A percentile compares a stretch with the other conserved stretches of the same genome.
Conservation (phyloP, 1,284 basidiomycete genomes). For the Malassezia pachydermatis region DNA sequence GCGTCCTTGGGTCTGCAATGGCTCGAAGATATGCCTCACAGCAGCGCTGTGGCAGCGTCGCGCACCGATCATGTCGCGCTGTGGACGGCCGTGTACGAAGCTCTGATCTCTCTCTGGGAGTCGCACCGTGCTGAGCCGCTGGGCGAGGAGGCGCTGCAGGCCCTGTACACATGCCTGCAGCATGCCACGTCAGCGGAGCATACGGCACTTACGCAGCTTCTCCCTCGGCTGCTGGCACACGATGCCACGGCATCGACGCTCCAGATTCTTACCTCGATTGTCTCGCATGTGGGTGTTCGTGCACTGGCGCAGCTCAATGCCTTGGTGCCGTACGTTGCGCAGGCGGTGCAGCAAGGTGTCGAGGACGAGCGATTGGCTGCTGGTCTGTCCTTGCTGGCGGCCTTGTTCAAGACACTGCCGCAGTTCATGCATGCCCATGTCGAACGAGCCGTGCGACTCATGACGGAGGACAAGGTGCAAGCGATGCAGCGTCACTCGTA, state of each 20-base stretch:
- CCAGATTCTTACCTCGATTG: constrained; percentile 24
- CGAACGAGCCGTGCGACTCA: constrained; percentile 19
- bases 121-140: constrained; percentile 9
- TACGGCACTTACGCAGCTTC: constrained; percentile 20
- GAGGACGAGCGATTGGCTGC: constrained; percentile 17
- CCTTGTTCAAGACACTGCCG: constrained; percentile 33
- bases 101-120: constrained; percentile 7
- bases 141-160: constrained; percentile 25
- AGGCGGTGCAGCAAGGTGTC: not conserved
- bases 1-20: constrained; percentile 1
- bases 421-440: constrained; percentile 39
- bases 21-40: not conserved
- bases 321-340: constrained; percentile 23
- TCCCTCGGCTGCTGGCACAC: constrained; percentile 22
- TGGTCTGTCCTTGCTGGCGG: constrained; percentile 31
- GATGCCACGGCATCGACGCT: constrained; percentile 14
- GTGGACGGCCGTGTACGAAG: constrained; percentile 1
- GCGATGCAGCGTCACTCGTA: not conserved
- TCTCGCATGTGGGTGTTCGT: constrained; percentile 34
- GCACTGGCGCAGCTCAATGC: constrained; percentile 38
- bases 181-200: constrained; percentile 10
- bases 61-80: not conserved
- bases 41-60: not conserved
- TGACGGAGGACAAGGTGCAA: constrained; percentile 23
- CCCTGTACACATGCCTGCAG: constrained; percentile 27